phyloP scores from a whole-genome alignment of 2,329 filamentous ascomycete species.

The Fusarium robinianum region DNA sequence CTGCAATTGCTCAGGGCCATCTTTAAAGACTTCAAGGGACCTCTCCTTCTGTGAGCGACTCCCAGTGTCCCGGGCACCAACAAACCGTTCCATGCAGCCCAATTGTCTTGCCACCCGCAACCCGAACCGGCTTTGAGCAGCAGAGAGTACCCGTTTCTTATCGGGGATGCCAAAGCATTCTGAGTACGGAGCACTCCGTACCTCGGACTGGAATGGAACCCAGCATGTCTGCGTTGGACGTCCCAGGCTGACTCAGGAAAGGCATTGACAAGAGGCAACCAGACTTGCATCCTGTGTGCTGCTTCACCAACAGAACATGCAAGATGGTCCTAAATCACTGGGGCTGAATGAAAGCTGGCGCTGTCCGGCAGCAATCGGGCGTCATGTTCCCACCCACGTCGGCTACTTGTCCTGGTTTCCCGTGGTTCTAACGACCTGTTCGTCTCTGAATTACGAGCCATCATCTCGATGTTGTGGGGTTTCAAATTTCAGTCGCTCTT shows the following conservation, averaged over 20 bases:
- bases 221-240: too few species aligned
- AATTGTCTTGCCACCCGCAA: conserved; percentile 11
- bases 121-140: conserved; percentile 1
- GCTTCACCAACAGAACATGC: conserved; percentile 15
- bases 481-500: conserved; percentile 31
- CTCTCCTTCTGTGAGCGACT: too few species aligned
- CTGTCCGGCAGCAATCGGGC: conserved; percentile 18
- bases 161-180: neutral
- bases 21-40: neutral
- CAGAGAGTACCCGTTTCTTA: neutral
- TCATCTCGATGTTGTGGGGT: conserved; percentile 36
- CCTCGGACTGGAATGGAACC: too few species aligned
- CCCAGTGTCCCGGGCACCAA: conserved; percentile 1
- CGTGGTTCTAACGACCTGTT: conserved; percentile 12
- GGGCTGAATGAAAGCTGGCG: conserved; percentile 1
- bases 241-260: too few species aligned
- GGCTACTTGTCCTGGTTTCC: conserved; percentile 6
- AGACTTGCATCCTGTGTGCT: neutral
- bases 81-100: conserved; percentile 18
- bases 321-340: conserved; percentile 10
- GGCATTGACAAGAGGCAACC: too few species aligned
- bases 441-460: conserved; percentile 22
- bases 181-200: neutral
- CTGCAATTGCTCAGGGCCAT: conserved; percentile 1
- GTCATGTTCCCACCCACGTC: conserved; percentile 21